phyloP scores from a whole-genome alignment of 352 stramenopile genomes.

The Thalassiosira livingstoniorum region DNA sequence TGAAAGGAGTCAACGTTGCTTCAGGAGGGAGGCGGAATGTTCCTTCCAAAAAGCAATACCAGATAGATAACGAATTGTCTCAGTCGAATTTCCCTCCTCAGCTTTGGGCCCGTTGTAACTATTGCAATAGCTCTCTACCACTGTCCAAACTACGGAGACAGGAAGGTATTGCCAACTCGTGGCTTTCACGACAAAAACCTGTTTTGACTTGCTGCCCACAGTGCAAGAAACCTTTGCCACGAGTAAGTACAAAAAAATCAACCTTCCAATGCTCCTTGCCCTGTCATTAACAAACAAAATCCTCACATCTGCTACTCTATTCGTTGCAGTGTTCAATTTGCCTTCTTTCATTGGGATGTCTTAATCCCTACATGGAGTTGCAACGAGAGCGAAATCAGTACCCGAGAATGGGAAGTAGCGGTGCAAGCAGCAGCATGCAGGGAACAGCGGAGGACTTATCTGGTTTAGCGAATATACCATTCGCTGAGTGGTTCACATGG shows the following conservation, averaged over 20 bases:
- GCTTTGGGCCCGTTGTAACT: constrained; percentile 94
- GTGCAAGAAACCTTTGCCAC: constrained; percentile 92
- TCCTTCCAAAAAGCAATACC: constrained; percentile 35
- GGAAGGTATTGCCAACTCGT: constrained; percentile 89
- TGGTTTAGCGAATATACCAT: constrained; percentile 92
- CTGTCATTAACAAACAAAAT: too few relatives aligned
- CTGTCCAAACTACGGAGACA: constrained; percentile 90
- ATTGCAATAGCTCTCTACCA: constrained; percentile 91
- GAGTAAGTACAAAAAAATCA: too few relatives aligned
- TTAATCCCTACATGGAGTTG: constrained; percentile 96
- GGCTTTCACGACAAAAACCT: constrained; percentile 89
- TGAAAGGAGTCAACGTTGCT: constrained; percentile 81
- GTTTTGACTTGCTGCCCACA: constrained; percentile 91
- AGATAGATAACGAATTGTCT: constrained; percentile 59
- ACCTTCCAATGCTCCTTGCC: too few relatives aligned
- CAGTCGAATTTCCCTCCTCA: constrained; percentile 85
- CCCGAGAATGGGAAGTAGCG: constrained; percentile 28
- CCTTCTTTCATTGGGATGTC: constrained; percentile 91
- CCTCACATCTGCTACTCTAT: too few relatives aligned
- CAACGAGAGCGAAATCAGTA: constrained; percentile 80
- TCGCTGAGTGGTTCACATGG: constrained; percentile 96
- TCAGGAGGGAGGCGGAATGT: constrained; percentile 67
- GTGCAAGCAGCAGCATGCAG: constrained; percentile 20
- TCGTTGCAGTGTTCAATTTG: constrained; percentile 94
- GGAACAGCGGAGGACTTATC: constrained; percentile 79